Evolutionary conservation across 2,329 filamentous ascomycete species (phyloP), one percentile per base, ranked within the genome.

Genomic region (Colletotrichum ledebouriae): DNA sequence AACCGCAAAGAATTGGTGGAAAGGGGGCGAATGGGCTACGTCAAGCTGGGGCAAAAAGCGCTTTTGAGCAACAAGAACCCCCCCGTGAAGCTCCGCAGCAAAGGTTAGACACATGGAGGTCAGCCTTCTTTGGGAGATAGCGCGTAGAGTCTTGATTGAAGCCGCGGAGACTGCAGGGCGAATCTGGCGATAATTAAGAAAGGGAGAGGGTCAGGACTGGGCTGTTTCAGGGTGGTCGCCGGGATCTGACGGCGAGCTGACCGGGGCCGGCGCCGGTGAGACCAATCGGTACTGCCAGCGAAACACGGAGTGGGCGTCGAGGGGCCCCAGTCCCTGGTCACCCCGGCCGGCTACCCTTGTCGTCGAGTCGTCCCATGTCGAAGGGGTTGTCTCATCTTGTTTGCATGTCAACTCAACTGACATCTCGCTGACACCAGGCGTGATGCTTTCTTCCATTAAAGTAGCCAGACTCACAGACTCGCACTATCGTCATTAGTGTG

Each of bases 161-260:
- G 49, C 33, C 53, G n/a, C 60, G 46, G 55, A 64, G 33, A 13
- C 46, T 55, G 55, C 61, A 69, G 55, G 66, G 61, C 42, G 55
- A 60, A 64, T 59, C 29, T 59, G 47, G 47, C 11, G 53, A 64
- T 65, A 65, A 65, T 69, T 60, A 65, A 67, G 41, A 66, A 60
- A 63, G 61, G 66, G 44, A 29, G 63, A 46, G 66, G 55, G 61
- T 66, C 61, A 65, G 61, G 66, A 69, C 49, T 65, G 65, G 49
- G 66, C 61, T 46, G 66, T 69, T 69, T 69, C 66, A 69, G 66
- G 66, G 56, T 69, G 66, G 42, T 41, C 55, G 34, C 61, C 61
- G 66, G 66, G 65, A 59, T 59, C 65, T 44, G 49, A 44, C 55
- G 47, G 47, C 47, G 65, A 25, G 22, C 61, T 46, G 58, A 59